A percentile compares a stretch with the other conserved stretches of the same genome.
phyloP scores from a whole-genome alignment of 2,329 filamentous ascomycete species.

The Triangularia verruculosa region DNA sequence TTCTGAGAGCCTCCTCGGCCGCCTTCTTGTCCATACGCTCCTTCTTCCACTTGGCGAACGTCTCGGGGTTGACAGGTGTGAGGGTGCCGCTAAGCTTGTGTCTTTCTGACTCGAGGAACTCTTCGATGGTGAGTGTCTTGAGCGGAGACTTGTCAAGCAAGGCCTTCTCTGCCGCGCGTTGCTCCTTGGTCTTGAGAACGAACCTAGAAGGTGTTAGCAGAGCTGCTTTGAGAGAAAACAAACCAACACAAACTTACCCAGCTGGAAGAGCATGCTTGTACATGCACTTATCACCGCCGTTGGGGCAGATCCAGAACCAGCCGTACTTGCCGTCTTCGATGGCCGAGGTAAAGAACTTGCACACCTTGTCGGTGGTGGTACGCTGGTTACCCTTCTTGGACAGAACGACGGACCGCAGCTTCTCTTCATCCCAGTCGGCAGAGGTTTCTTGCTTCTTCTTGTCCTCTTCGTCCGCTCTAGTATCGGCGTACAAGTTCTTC shows the following conservation, averaged over 20 bases:
- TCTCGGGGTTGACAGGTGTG: slow-evolving; percentile 89
- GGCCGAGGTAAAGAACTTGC: slow-evolving; percentile 96
- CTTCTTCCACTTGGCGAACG: slow-evolving; percentile 96
- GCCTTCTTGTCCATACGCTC: slow-evolving; percentile 92
- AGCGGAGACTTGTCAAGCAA: slow-evolving; percentile 93
- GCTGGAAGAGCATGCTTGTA: slow-evolving; percentile 94
- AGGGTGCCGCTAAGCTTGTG: slow-evolving; percentile 90
- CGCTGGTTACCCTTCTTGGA: slow-evolving; percentile 97
- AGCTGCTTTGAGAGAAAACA: neutral
- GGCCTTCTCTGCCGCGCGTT: slow-evolving; percentile 91
- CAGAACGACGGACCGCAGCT: slow-evolving; percentile 82
- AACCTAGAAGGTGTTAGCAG: slow-evolving; percentile 57
- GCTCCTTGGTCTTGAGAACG: slow-evolving; percentile 95
- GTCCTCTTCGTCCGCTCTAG: slow-evolving; percentile 67
- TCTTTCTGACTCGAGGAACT: slow-evolving; percentile 93
- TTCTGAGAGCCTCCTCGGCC: slow-evolving; percentile 84
- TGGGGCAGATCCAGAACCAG: slow-evolving; percentile 98
- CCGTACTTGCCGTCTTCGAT: slow-evolving; percentile 99
- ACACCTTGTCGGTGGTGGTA: slow-evolving; percentile 96
- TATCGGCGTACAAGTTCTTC: slow-evolving; percentile 86
- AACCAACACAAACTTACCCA: slow-evolving; percentile 62
- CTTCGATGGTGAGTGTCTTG: slow-evolving; percentile 91
- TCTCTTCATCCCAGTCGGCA: slow-evolving; percentile 97
- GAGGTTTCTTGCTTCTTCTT: slow-evolving; percentile 89
- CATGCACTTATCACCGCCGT: slow-evolving; percentile 96